Percentiles rank a stretch among this genome's conserved stretches.
phyloP scores from a whole-genome alignment of 129 eudicot genomes.

The Flaveria ramosissima region DNA sequence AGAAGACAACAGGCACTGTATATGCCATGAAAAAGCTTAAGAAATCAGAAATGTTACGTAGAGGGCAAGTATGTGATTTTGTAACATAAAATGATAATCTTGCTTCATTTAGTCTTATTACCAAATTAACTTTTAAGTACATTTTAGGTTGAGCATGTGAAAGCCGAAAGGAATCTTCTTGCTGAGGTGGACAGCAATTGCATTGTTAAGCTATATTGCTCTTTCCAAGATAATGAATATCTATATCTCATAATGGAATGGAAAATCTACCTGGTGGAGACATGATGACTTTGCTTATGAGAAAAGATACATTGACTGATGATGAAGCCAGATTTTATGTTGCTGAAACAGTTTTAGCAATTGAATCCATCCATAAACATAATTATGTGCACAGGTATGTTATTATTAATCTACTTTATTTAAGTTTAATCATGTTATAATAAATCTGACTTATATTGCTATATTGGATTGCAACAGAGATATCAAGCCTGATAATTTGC shows the following conservation, averaged over 20 bases:
- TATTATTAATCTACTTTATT: not conserved
- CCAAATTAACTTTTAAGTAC: conserved; percentile 35
- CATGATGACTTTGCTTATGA: conserved; percentile 89
- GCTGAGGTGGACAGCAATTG: conserved; percentile 95
- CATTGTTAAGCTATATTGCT: conserved; percentile 83
- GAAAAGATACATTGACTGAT: conserved; percentile 79
- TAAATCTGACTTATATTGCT: conserved; percentile 17
- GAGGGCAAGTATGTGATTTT: conserved; percentile 78
- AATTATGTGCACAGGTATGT: conserved; percentile 75
- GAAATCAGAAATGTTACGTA: conserved; percentile 96
- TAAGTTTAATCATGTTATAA: not conserved
- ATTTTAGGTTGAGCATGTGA: conserved; percentile 88
- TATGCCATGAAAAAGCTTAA: conserved; percentile 98
- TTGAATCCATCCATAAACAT: conserved; percentile 93
- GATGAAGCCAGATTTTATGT: conserved; percentile 88
- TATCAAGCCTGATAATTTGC: conserved; percentile 89
- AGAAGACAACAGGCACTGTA: conserved; percentile 80
- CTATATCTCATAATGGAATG: conserved; percentile 92
- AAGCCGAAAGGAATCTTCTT: conserved; percentile 93
- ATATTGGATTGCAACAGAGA: conserved; percentile 59
- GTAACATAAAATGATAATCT: conserved; percentile 3
- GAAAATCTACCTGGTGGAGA: conserved; percentile 97
- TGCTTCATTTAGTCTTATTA: conserved; percentile 9
- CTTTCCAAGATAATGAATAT: conserved; percentile 89
- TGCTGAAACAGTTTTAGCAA: conserved; percentile 90